Base-by-base conservation (phyloP, 2,329 filamentous ascomycete genomes). In the Trichoderma polysporum region DNA sequence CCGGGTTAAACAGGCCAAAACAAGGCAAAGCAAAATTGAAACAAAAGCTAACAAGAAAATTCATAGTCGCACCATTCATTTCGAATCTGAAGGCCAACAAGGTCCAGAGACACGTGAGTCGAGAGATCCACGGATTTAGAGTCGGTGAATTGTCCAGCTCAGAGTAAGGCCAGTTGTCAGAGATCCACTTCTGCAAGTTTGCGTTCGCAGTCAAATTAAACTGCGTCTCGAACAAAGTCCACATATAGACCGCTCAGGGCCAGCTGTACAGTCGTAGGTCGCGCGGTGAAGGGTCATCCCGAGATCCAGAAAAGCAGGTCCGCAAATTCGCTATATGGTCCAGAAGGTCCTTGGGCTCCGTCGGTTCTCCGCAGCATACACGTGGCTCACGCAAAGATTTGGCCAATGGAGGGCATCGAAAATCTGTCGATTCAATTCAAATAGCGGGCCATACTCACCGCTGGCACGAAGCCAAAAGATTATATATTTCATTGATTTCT, bases 401-500 rank as follows among this genome's bases (percentile, higher is more conserved):
- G 49, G 54, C 66, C 66, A 68, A 53, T 64, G 47, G 49, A 50
- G 29, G 19, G 39, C 27, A 47, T 65, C 60, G 66, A 59, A 35
- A 52, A 41, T 33, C 53, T 54, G 66, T 68, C 60, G 66, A 29
- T 64, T 60, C 27, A 65, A 65, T 60, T 68, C 54, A 50, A 59
- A 65, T 56, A 49, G 69, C 71, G 77, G 78, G 76, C 74, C 70
- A 79, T 79, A 81, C 79, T 81, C 69, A 81, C 79, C 70, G 68
- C 53, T 57, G 71, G 73, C 72, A 60, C 64, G 15, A 66, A 13
- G 71, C 71, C 75, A 69, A 61, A 54, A 66, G 41, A 56, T 49
- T 68, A 59, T 65, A 69, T 67, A 63, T 58, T 71, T 74, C 74
- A 69, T 72, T 75, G 74, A 70, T 56, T 64, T 64, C 61, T 64